These are phyloP conservation scores for Beauveria pseudobassiana DNA, from an alignment of 2,329 filamentous ascomycete genomes.

Conservation along the genomic window DNA sequence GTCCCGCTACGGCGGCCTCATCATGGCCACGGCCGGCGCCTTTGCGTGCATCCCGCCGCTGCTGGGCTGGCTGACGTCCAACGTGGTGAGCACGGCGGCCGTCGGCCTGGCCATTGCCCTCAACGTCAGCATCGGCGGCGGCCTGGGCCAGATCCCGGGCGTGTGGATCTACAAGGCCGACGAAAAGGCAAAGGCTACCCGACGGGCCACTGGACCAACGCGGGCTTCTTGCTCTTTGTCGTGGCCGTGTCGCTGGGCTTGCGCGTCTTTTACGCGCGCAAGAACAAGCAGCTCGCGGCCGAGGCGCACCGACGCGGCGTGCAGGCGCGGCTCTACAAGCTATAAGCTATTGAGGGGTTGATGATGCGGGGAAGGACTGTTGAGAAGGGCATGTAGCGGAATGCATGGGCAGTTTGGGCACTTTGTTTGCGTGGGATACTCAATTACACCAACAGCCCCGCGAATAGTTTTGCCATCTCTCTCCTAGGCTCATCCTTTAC, in stretches of 20 bases:
- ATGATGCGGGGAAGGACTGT: no score
- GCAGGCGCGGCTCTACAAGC: constrained; percentile 33
- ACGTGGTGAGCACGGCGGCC: constrained; percentile 57
- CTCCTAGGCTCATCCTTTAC: no score
- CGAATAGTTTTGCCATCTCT: no score
- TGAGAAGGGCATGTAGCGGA: rapidly evolving
- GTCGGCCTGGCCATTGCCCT: constrained; percentile 63
- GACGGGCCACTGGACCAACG: constrained; percentile 63
- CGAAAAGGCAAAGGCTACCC: constrained; percentile 54
- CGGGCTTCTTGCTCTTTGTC: constrained; percentile 51
- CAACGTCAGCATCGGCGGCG: constrained; percentile 59
- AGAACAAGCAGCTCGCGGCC: constrained; percentile 30
- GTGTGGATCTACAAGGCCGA: constrained; percentile 66
- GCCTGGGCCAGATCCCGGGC: constrained; percentile 62
- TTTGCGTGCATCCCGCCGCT: constrained; percentile 65
- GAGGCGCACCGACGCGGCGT: constrained; percentile 24
- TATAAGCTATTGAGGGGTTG: constrained; percentile 17
- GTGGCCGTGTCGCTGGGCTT: constrained; percentile 46
- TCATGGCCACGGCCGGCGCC: constrained; percentile 57
- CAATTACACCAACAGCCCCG: no score
- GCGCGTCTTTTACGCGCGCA: constrained; percentile 47
- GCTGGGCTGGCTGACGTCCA: constrained; percentile 63
- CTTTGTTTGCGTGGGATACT: no score
- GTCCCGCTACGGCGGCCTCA: constrained; percentile 60
- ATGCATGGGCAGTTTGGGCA: no score